A percentile compares a stretch with the other conserved stretches of the same genome.
Evolutionary conservation across 805 yeast species (phyloP).

Genomic region (Candida piceae): DNA sequence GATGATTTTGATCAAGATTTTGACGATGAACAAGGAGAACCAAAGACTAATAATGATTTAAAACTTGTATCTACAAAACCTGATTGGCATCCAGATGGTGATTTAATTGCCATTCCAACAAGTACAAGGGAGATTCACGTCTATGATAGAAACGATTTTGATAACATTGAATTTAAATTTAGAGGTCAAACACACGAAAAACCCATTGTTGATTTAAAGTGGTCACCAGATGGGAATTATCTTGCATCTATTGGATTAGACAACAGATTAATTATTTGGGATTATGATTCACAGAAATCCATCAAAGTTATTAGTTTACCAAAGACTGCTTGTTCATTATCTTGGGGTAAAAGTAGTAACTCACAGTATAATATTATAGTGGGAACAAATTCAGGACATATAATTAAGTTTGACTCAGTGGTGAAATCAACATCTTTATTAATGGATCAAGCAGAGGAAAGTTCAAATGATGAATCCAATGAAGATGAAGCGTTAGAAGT

Average conservation of each 20-base stretch:
- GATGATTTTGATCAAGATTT: slow-evolving; percentile 23
- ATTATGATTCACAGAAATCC: slow-evolving; percentile 34
- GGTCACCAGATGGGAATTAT: slow-evolving; percentile 58
- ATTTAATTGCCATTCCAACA: slow-evolving; percentile 63
- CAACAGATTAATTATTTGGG: slow-evolving; percentile 52
- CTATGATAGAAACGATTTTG: slow-evolving; percentile 35
- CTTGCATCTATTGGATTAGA: slow-evolving; percentile 57
- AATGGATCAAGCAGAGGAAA: slow-evolving; percentile 13
- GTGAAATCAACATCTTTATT: slow-evolving; percentile 7
- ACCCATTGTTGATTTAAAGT: slow-evolving; percentile 44
- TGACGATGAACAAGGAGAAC: slow-evolving; percentile 13
- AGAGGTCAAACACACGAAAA: slow-evolving; percentile 23
- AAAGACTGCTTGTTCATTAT: slow-evolving; percentile 19
- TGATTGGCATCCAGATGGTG: slow-evolving; percentile 71
- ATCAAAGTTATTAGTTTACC: slow-evolving; percentile 26
- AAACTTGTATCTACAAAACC: slow-evolving; percentile 39
- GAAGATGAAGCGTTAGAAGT: too few species aligned
- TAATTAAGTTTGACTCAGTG: slow-evolving; percentile 23
- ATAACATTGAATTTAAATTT: slow-evolving; percentile 13
- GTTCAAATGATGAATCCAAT: too few species aligned
- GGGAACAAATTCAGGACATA: slow-evolving; percentile 41
- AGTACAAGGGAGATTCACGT: slow-evolving; percentile 42
- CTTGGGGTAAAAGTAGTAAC: slow-evolving; percentile 30
- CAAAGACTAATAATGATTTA: slow-evolving; percentile 32
- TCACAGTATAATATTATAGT: slow-evolving; percentile 27